These are phyloP conservation scores for Cucurbita moschata DNA, from an alignment of 306 rosid species.

Conservation along the genomic window DNA sequence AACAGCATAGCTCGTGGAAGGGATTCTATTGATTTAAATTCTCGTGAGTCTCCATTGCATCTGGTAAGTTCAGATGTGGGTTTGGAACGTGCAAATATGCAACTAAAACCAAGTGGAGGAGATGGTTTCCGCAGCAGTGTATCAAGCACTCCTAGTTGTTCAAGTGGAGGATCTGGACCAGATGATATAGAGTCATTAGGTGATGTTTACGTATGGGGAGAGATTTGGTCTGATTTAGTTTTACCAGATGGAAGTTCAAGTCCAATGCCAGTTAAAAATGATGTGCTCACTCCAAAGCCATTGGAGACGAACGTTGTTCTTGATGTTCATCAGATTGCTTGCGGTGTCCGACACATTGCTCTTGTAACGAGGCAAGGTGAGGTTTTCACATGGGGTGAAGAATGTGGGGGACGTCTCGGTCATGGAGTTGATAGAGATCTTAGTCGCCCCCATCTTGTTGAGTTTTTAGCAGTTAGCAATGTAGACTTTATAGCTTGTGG, in stretches of 20 bases:
- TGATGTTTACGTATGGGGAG: constrained; percentile 90
- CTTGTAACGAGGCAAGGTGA: constrained; percentile 93
- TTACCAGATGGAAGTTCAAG: constrained; percentile 39
- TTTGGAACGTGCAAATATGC: constrained; percentile 55
- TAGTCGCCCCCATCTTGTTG: constrained; percentile 58
- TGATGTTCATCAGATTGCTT: constrained; percentile 70
- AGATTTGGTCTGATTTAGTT: constrained; percentile 52
- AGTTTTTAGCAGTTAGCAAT: constrained; percentile 46
- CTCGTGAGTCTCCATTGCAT: constrained; percentile 29
- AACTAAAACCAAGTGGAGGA: constrained; percentile 42
- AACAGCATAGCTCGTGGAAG: constrained; percentile 32
- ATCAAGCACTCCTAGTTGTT: constrained; percentile 60
- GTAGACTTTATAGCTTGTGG: constrained; percentile 72
- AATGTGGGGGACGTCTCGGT: constrained; percentile 86
- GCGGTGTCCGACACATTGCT: constrained; percentile 67
- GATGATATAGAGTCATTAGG: constrained; percentile 96
- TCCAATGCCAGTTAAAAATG: constrained; percentile 29
- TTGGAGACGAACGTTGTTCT: constrained; percentile 80
- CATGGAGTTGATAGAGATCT: constrained; percentile 64
- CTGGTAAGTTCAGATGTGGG: constrained; percentile 50
- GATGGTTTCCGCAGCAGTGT: constrained; percentile 78
- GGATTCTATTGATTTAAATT: constrained; percentile 32
- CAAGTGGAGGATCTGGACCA: constrained; percentile 66
- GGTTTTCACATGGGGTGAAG: constrained; percentile 98
- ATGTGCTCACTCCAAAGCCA: constrained; percentile 61